These are phyloP conservation scores for Polyporus arcularius DNA, from an alignment of 768 basidiomycete genomes.

Conservation along the genomic window DNA sequence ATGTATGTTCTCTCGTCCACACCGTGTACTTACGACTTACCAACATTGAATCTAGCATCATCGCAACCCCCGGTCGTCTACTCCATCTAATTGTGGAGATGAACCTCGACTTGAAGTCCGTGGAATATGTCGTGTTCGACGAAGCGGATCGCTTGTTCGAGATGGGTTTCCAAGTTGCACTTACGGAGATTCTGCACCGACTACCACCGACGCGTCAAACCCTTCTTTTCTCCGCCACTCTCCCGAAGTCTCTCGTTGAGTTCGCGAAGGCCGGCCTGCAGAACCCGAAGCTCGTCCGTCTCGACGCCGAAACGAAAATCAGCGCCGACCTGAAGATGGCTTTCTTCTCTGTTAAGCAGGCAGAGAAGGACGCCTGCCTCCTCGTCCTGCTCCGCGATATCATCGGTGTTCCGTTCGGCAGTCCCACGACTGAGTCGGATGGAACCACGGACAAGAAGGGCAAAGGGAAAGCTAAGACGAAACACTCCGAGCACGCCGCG, in stretches of 20 bases:
- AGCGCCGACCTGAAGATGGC: conserved; percentile 92
- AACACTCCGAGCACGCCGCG: conserved; percentile 45
- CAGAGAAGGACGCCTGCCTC: conserved; percentile 93
- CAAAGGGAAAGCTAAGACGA: conserved; percentile 53
- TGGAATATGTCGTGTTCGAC: conserved; percentile 93
- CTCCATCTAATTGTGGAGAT: conserved; percentile 98
- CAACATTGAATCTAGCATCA: conserved; percentile 59
- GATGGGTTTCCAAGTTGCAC: conserved; percentile 92
- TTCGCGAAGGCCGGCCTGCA: conserved; percentile 97
- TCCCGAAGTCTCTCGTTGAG: conserved; percentile 93
- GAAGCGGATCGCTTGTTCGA: conserved; percentile 99
- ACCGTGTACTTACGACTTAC: neutral
- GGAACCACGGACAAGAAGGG: conserved; percentile 39
- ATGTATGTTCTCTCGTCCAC: conserved; percentile 58
- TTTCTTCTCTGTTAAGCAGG: conserved; percentile 89
- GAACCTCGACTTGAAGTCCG: conserved; percentile 85
- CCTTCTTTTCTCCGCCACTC: conserved; percentile 92
- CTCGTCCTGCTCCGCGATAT: conserved; percentile 83
- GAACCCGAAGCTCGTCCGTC: conserved; percentile 92
- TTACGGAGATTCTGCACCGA: conserved; percentile 89
- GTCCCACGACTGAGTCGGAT: conserved; percentile 30
- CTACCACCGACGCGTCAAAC: conserved; percentile 88
- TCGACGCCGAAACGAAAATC: conserved; percentile 96
- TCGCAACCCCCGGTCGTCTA: conserved; percentile 96
- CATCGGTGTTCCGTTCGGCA: conserved; percentile 73